Percentiles rank a stretch among this genome's conserved stretches.
These are phyloP conservation scores for Neurospora tetrasperma DNA, from an alignment of 495 filamentous ascomycete genomes.

Conservation along the genomic window DNA sequence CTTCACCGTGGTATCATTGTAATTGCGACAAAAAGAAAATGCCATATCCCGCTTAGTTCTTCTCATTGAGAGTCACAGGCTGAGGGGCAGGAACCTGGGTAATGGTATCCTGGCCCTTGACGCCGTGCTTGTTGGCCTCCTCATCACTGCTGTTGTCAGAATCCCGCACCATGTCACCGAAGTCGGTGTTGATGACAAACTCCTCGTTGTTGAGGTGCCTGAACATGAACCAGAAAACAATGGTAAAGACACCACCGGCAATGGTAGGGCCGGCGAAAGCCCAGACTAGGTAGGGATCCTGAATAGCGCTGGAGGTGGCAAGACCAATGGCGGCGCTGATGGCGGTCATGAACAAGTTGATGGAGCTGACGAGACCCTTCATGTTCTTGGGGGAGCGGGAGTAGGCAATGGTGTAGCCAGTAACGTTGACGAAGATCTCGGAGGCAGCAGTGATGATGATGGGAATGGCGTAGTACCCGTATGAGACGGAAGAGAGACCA, in stretches of 20 bases:
- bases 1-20: background rate
- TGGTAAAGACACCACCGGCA: conserved; percentile 28
- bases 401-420: conserved; percentile 61
- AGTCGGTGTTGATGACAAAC: conserved; percentile 30
- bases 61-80: background rate
- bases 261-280: conserved; percentile 42
- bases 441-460: conserved; percentile 45
- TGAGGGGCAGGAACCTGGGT: background rate
- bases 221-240: conserved; percentile 40
- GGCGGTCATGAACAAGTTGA: conserved; percentile 48
- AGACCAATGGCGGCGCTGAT: conserved; percentile 48
- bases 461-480: conserved; percentile 33
- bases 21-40: background rate
- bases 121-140: conserved; percentile 7
- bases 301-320: conserved; percentile 44
- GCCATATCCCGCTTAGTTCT: background rate
- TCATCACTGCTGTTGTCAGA: conserved; percentile 33
- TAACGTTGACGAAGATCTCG: conserved; percentile 61
- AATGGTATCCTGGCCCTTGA: background rate
- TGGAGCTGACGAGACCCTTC: conserved; percentile 51
- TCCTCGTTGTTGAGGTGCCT: conserved; percentile 35
- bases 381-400: conserved; percentile 57
- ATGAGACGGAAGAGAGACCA: conserved; percentile 33
- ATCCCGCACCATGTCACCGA: conserved; percentile 26
- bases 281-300: conserved; percentile 50